Percentiles rank a stretch among this genome's conserved stretches.
These are phyloP conservation scores for Albugo candida DNA, from an alignment of 352 stramenopile species.

Conservation along the genomic window DNA sequence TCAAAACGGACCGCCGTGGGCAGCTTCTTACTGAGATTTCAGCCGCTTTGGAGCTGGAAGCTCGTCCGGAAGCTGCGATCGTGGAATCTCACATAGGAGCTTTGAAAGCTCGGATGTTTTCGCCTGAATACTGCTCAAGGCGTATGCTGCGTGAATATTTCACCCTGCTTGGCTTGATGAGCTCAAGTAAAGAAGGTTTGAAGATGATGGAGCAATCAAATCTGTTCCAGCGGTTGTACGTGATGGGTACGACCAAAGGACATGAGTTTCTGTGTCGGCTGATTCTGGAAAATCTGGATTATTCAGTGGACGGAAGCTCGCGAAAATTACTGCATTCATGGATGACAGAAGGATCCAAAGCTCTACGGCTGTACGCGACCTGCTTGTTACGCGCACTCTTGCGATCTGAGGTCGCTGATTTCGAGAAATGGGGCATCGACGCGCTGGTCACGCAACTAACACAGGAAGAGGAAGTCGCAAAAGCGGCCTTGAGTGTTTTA, in stretches of 20 bases:
- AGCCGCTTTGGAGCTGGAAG: conserved; percentile 61
- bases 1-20: conserved; percentile 72
- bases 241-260: conserved; percentile 73
- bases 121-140: conserved; percentile 61
- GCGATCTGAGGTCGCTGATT: conserved; percentile 70
- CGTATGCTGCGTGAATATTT: conserved; percentile 83
- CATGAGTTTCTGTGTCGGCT: conserved; percentile 78
- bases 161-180: conserved; percentile 74
- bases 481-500: conserved; percentile 68
- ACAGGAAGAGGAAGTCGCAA: conserved; percentile 70
- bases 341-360: conserved; percentile 74
- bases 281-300: conserved; percentile 77
- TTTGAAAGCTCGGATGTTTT: conserved; percentile 78
- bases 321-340: conserved; percentile 74
- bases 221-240: conserved; percentile 71
- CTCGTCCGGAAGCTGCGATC: conserved; percentile 66
- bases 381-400: conserved; percentile 63
- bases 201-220: conserved; percentile 84
- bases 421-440: conserved; percentile 78
- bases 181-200: conserved; percentile 71
- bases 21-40: conserved; percentile 76
- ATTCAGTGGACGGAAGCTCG: conserved; percentile 72
- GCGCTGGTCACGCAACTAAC: conserved; percentile 67
- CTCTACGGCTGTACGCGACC: conserved; percentile 65
- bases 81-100: conserved; percentile 76